Base-by-base conservation (phyloP, 1,284 basidiomycete genomes). In the Marasmius tenuissimus region DNA sequence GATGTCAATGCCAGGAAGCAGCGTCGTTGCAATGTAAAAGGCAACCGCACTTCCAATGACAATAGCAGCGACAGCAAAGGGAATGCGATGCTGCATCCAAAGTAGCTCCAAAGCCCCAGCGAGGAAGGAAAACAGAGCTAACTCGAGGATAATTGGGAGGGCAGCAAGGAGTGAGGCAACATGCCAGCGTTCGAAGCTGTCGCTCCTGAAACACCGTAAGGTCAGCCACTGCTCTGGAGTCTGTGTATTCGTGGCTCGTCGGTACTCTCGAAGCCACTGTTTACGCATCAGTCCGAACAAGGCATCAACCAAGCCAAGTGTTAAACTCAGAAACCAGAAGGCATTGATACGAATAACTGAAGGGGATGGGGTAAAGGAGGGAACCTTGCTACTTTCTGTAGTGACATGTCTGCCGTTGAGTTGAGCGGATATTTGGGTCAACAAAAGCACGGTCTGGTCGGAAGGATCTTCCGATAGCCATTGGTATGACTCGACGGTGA, bases 291-390 rank as follows among this genome's bases (percentile, higher is more conserved):
- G 56, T 2, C 62, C 47, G 14, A 61, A 22, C 7, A 61, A 37
- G 14, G 55, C 62, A 1, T 59, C 35, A 27, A 55, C 45, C 8
- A 63, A 47, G 7, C 48, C 38, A 14, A 63, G 50, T 11, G 40
- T 51, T 7, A 63, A 56, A 34, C 62, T 63, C 47, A 63, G 62
- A 37, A 63, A 61, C 59, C 62, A 61, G 5, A 63, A 55, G 40
- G 53, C 47, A 22, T 63, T 61, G 35, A 63, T 54, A 11, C 62
- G 53, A 10, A 48, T 52, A 4, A 54, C 33, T 4, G 50, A 53
- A 10, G 34, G 38, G 2, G 22, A 18, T n/a, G 55, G 40, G 11
- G 52, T 42, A 33, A 57, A 58, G n/a, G n/a, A n/a, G n/a, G n/a
- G n/a, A n/a, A n/a, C n/a, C n/a, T n/a, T n/a, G n/a, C n/a, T n/a